phyloP scores from a whole-genome alignment of 169 alveolate species.

The Plasmodium falciparum region DNA sequence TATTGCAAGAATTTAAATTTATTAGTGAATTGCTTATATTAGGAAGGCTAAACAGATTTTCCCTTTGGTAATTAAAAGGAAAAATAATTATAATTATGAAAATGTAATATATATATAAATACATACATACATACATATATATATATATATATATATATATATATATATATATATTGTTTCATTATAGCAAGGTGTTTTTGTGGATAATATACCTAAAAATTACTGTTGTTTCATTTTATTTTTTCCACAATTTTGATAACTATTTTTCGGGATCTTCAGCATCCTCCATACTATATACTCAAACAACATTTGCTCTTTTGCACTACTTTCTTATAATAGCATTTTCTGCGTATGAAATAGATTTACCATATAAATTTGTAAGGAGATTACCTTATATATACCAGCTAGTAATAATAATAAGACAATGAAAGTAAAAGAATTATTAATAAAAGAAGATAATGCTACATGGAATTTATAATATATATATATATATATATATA shows the following conservation, averaged over 20 bases:
- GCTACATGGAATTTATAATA: neutral
- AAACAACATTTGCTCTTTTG: slow-evolving; percentile 55
- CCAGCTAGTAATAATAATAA: slow-evolving; percentile 25
- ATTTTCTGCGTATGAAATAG: slow-evolving; percentile 69
- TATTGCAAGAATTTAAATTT: slow-evolving; percentile 58
- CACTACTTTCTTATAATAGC: slow-evolving; percentile 70
- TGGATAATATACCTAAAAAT: slow-evolving; percentile 76
- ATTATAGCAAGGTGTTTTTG: slow-evolving; percentile 52
- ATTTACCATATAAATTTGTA: slow-evolving; percentile 52
- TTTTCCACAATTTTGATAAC: slow-evolving; percentile 67
- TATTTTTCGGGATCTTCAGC: slow-evolving; percentile 70
- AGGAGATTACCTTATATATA: slow-evolving; percentile 50
- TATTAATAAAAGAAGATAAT: neutral
- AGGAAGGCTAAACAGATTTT: slow-evolving; percentile 67
- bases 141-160: neutral
- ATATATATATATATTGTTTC: neutral
- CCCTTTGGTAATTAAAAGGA: slow-evolving; percentile 52
- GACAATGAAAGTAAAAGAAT: neutral
- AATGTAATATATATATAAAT: neutral
- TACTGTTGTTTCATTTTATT: slow-evolving; percentile 48
- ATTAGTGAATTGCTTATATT: slow-evolving; percentile 53
- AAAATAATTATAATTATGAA: neutral
- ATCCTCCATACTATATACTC: slow-evolving; percentile 61
- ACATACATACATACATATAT: neutral
- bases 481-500: neutral